phyloP scores from a whole-genome alignment of 345 rosid species.

The Orychophragmus violaceus region DNA sequence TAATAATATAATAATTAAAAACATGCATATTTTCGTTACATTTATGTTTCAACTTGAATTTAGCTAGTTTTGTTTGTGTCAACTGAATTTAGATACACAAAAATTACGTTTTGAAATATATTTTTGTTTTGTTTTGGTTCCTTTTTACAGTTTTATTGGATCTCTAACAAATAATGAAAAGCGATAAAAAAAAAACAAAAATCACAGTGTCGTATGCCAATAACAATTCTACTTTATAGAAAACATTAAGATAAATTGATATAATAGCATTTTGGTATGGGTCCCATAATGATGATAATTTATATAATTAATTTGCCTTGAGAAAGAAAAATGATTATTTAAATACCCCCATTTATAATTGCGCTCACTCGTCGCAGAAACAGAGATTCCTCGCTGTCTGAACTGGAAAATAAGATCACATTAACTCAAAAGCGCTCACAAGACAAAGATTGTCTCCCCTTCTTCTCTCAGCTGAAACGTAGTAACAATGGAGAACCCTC shows the following conservation, averaged over 20 bases:
- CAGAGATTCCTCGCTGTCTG: constrained; percentile 39
- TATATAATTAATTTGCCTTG: background rate
- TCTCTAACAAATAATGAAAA: background rate
- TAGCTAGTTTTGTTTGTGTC: background rate
- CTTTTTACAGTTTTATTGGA: no score
- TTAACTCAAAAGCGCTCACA: constrained; percentile 17
- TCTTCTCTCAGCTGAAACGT: background rate
- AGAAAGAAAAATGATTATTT: background rate
- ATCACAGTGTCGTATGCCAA: no score
- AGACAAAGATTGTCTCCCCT: constrained; percentile 25
- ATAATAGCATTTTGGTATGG: background rate
- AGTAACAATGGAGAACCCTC: constrained; percentile 36
- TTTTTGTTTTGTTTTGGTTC: no score
- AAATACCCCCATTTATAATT: constrained; percentile 22
- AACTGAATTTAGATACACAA: no score
- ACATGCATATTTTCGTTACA: background rate
- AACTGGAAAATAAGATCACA: constrained; percentile 24
- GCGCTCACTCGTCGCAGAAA: constrained; percentile 30
- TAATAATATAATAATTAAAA: no score
- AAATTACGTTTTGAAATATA: no score
- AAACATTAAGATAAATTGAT: background rate
- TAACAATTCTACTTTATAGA: no score
- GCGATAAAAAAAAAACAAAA: no score
- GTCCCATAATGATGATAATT: background rate
- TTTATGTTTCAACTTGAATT: background rate